Base-by-base conservation (phyloP, 1,284 basidiomycete genomes). In the Rhizoctonia solani region DNA sequence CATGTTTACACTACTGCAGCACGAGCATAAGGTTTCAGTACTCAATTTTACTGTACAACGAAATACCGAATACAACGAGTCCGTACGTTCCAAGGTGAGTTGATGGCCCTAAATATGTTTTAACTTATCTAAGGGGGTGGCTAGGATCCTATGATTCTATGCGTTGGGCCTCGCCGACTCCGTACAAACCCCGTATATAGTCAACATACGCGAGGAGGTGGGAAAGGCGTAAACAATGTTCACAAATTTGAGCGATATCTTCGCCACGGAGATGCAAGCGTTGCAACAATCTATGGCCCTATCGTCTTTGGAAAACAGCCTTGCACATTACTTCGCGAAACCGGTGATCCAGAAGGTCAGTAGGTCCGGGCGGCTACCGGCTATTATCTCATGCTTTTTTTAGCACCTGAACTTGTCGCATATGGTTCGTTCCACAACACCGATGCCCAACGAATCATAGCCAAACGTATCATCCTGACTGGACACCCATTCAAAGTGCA, bases 401-500 rank as follows among this genome's bases (percentile, higher is more conserved):
- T 71, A 92, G 89, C 86, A 27, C 92, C 92, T 25, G 80, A 90
- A 54, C 85, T 99, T 14, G 93, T 99, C 61, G 95, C 93, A 5
- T 93, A 85, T 81, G 97, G 97, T 21, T 87, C 87, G 25, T 92
- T 98, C 80, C 77, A 94, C 71, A 89, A 89, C 71, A 86, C 95
- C 1, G 94, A 97, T 76, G 93, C 96, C 14, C 95, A 92, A 0
- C 86, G 97, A 5, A 85, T 98, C 76, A 85, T 96, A 69, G 89
- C 93, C 54, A 99, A 99, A 78, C 87, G 95, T 21, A 87, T 97
- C 76, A 83, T 98, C 69, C 83, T 99, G 29, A 95, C 95, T 0
- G 96, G 96, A 0, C 95, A 98, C 77, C 96, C 96, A 0, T 94
- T 93, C 87, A 97, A 96, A 76, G 89, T 98, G 3, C 96, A 99